Percentiles rank a stretch among this genome's conserved stretches.
Evolutionary conservation across 2,329 filamentous ascomycete species (phyloP).

Genomic region (Fragosphaeria purpurea): DNA sequence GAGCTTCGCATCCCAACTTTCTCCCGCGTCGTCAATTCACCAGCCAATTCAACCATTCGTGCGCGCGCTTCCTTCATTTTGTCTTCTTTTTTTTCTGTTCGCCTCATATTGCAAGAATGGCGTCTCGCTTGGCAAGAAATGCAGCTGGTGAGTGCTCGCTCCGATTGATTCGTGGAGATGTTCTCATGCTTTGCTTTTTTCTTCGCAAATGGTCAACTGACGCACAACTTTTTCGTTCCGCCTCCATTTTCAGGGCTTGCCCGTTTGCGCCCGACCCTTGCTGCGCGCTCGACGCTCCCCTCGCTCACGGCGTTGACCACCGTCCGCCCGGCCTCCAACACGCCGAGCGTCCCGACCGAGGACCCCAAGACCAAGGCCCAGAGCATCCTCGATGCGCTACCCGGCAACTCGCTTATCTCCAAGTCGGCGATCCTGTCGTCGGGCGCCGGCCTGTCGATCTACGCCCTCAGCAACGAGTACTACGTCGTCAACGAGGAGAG

Average conservation of each 20-base stretch:
- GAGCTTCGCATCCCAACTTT: slow-evolving; percentile 11
- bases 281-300: slow-evolving; percentile 8
- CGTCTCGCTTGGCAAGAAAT: slow-evolving; percentile 92
- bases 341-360: slow-evolving; percentile 60
- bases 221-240: no score
- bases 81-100: slow-evolving; percentile 26
- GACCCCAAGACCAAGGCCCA: slow-evolving; percentile 96
- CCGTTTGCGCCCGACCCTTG: slow-evolving; percentile 12
- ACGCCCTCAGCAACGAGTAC: slow-evolving; percentile 98
- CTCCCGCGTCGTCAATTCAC: background rate
- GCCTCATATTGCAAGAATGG: slow-evolving; percentile 72
- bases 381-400: slow-evolving; percentile 86
- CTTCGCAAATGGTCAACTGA: no score
- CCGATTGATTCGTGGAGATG: background rate
- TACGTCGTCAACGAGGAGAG: slow-evolving; percentile 99
- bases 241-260: slow-evolving; percentile 8
- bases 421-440: slow-evolving; percentile 97
- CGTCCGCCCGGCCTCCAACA: slow-evolving; percentile 55
- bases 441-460: slow-evolving; percentile 79
- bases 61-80: background rate
- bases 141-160: slow-evolving; percentile 68
- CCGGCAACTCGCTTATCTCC: slow-evolving; percentile 83
- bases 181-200: background rate
- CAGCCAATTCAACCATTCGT: background rate
- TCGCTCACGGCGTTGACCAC: slow-evolving; percentile 39